Conservation (phyloP, 345 rosid genomes). For the Diplotaxis tenuifolia region DNA sequence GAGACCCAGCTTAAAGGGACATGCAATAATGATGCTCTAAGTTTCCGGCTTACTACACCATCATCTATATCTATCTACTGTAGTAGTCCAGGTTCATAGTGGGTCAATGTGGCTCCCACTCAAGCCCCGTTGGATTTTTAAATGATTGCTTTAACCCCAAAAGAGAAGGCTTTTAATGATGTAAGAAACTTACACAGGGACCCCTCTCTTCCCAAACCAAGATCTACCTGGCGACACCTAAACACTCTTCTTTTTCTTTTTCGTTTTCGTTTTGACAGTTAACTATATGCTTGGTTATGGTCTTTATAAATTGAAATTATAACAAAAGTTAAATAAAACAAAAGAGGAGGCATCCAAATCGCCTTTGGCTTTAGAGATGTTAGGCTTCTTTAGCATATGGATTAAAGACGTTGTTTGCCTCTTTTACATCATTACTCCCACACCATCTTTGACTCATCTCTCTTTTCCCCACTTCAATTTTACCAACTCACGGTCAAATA, state of each 20-base stretch:
- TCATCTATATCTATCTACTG: not conserved
- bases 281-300: not conserved
- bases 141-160: not conserved
- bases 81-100: not conserved
- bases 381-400: conserved; percentile 32
- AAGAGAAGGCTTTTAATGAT: conserved; percentile 30
- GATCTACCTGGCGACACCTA: conserved; percentile 36
- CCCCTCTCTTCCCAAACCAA: conserved; percentile 11
- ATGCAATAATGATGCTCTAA: too few species aligned
- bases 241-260: conserved; percentile 18
- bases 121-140: not conserved
- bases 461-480: conserved; percentile 6
- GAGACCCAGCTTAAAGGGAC: too few species aligned
- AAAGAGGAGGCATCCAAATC: conserved; percentile 34
- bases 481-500: conserved; percentile 17
- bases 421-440: conserved; percentile 40
- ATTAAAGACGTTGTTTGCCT: conserved; percentile 33
- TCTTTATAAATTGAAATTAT: not conserved
- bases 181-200: conserved; percentile 15
- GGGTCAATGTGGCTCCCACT: not conserved
- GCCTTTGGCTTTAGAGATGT: conserved; percentile 37
- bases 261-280: conserved; percentile 16
- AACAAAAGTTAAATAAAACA: not conserved
- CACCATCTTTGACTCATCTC: conserved; percentile 35
- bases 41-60: too few species aligned